Conservation (phyloP, 306 rosid genomes). For the Fragaria ananassa region DNA sequence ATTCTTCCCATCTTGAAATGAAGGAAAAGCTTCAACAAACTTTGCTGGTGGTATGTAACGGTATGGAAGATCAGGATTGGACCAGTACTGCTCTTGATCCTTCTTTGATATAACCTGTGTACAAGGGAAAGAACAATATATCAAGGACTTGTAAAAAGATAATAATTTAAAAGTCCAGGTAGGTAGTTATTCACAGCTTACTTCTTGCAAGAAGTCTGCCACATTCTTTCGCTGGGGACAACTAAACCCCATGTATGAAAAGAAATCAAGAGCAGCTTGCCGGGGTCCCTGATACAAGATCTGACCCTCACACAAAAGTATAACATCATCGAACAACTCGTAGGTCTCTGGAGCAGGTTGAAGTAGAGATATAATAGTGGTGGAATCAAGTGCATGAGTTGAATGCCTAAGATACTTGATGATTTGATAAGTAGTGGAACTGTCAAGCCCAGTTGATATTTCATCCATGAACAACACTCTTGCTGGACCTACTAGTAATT, state of each 20-base stretch:
- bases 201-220: conserved; percentile 98
- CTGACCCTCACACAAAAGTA: conserved; percentile 93
- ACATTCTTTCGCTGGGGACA: conserved; percentile 93
- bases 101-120: conserved; percentile 85
- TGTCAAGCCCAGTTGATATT: conserved; percentile 97
- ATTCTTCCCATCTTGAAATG: conserved; percentile 60
- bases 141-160: conserved; percentile 20
- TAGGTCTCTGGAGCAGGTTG: conserved; percentile 99
- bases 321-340: conserved; percentile 90
- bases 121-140: conserved; percentile 15
- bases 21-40: conserved; percentile 73
- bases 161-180: conserved; percentile 18
- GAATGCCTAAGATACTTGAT: conserved; percentile 88
- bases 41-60: conserved; percentile 70
- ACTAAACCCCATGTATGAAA: conserved; percentile 75
- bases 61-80: conserved; percentile 67
- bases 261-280: conserved; percentile 71
- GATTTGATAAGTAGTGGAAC: conserved; percentile 91
- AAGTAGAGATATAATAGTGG: conserved; percentile 90
- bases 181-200: conserved; percentile 34
- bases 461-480: conserved; percentile 98
- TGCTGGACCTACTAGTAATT: conserved; percentile 90
- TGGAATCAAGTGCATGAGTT: conserved; percentile 76
- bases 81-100: conserved; percentile 99
- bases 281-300: conserved; percentile 91